Conservation (phyloP, 2,329 filamentous ascomycete genomes). For the Cordyceps tenuipes region DNA sequence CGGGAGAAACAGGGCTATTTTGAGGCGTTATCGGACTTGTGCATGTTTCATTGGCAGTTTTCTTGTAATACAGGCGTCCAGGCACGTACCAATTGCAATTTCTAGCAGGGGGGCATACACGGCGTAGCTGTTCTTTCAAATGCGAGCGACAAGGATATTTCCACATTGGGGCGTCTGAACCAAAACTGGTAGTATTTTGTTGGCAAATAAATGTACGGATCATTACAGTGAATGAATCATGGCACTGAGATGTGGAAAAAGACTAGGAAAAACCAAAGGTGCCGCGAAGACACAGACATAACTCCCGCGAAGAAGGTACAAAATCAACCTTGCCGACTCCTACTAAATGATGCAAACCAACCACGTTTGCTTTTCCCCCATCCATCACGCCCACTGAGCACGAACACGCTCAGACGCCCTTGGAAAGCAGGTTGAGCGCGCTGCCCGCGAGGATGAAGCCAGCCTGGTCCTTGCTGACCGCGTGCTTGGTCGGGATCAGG, state of each 20-base stretch:
- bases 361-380: neutral
- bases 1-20: neutral
- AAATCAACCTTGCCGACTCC: neutral
- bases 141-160: no score
- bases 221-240: neutral
- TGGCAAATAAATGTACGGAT: neutral
- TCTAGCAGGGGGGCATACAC: neutral
- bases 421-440: constrained; percentile 81
- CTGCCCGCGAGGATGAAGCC: constrained; percentile 89
- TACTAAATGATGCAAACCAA: neutral
- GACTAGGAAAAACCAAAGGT: neutral
- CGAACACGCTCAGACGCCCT: constrained; percentile 28
- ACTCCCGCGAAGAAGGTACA: neutral
- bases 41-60: neutral
- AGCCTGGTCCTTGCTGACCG: constrained; percentile 82
- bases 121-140: neutral
- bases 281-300: neutral
- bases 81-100: neutral
- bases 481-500: constrained; percentile 72
- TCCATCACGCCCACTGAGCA: no score
- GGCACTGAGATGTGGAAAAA: neutral
- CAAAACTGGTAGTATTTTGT: no score
- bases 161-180: no score
- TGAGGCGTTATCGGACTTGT: neutral
- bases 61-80: neutral